These are phyloP conservation scores for Sarocladiaceae sp. DNA, from an alignment of 2,329 filamentous ascomycete genomes.

Conservation along the genomic window DNA sequence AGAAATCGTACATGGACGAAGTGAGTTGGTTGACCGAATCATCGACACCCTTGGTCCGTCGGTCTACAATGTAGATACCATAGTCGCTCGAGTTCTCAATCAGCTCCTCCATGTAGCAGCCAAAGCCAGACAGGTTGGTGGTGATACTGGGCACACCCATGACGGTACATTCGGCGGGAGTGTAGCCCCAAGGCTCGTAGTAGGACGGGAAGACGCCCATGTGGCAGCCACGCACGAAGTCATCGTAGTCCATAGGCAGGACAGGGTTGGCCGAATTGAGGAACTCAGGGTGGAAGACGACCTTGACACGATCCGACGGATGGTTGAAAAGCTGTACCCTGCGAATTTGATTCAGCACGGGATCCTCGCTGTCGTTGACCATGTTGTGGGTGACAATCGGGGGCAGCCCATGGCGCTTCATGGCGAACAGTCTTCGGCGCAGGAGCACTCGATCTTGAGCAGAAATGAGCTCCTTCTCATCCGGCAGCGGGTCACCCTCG, in stretches of 20 bases:
- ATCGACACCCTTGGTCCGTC: slow-evolving; percentile 89
- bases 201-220: slow-evolving; percentile 94
- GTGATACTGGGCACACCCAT: slow-evolving; percentile 99
- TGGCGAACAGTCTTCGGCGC: slow-evolving; percentile 85
- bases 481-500: slow-evolving; percentile 86
- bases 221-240: slow-evolving; percentile 96
- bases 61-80: slow-evolving; percentile 97
- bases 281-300: slow-evolving; percentile 97
- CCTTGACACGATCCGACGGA: slow-evolving; percentile 88
- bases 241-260: slow-evolving; percentile 91
- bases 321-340: slow-evolving; percentile 97
- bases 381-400: slow-evolving; percentile 99
- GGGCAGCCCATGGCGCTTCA: slow-evolving; percentile 86
- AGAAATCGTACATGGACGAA: slow-evolving; percentile 84
- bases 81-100: slow-evolving; percentile 98
- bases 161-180: slow-evolving; percentile 94
- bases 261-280: slow-evolving; percentile 93
- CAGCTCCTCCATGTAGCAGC: slow-evolving; percentile 98
- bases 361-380: slow-evolving; percentile 88
- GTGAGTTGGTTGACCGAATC: slow-evolving; percentile 95
- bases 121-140: slow-evolving; percentile 94
- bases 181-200: slow-evolving; percentile 99
- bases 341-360: slow-evolving; percentile 90
- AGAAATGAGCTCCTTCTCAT: slow-evolving; percentile 93
- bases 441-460: slow-evolving; percentile 88